Percentiles rank a stretch among this genome's conserved stretches.
Conservation (phyloP, 768 basidiomycete species). For the Auricularia heimuer region DNA sequence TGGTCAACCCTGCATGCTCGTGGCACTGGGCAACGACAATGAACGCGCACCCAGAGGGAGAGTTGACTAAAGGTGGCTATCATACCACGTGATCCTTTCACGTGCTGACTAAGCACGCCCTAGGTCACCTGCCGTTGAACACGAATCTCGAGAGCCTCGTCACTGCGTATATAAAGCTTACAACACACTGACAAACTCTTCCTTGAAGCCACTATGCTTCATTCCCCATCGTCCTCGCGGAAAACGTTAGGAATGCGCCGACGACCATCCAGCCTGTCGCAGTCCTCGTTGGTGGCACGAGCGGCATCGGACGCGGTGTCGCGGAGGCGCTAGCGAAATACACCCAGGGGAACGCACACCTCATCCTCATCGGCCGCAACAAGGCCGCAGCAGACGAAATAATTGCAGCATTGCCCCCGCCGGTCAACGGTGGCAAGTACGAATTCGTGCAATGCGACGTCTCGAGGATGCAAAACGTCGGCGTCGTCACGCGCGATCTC, state of each 20-base stretch:
- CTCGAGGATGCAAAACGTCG: slow-evolving; percentile 42
- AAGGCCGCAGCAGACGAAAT: slow-evolving; percentile 36
- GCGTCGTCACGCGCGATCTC: slow-evolving; percentile 24
- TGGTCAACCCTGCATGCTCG: no score
- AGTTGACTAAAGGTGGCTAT: no score
- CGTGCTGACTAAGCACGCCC: no score
- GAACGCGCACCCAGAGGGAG: no score
- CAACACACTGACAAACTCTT: no score
- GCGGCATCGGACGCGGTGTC: slow-evolving; percentile 33
- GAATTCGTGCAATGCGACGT: slow-evolving; percentile 48
- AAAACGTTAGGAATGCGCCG: slow-evolving; percentile 20
- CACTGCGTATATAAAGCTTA: no score
- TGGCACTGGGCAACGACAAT: no score
- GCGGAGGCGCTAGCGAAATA: slow-evolving; percentile 34
- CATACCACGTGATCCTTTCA: no score
- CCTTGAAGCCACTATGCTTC: slow-evolving; percentile 16
- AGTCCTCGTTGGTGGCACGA: slow-evolving; percentile 26
- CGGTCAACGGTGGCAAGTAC: slow-evolving; percentile 17
- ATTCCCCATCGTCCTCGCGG: slow-evolving; percentile 20
- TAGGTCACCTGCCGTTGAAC: no score
- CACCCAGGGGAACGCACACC: slow-evolving; percentile 39
- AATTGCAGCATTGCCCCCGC: slow-evolving; percentile 30
- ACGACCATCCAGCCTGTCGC: slow-evolving; percentile 18
- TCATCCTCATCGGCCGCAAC: slow-evolving; percentile 45
- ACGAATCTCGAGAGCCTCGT: no score